Evolutionary conservation across 75 land plant genomes (phyloP).

Genomic region (Ceratopteris richardii): DNA sequence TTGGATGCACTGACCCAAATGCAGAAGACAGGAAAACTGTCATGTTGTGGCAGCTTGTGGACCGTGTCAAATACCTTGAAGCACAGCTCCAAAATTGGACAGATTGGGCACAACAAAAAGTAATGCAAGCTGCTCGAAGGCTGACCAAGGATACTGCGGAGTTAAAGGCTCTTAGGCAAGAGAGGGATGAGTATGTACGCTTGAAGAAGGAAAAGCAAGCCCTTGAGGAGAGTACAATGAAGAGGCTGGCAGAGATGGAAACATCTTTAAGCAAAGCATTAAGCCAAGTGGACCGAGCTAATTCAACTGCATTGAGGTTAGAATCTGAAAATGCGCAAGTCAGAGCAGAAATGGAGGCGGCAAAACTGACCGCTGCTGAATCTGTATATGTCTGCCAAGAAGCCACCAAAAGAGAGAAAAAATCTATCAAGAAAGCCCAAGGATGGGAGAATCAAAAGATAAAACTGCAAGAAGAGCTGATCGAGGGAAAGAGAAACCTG

Average conservation of each 20-base stretch:
- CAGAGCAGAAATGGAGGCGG: constrained; percentile 68
- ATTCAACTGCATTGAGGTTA: constrained; percentile 47
- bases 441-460: constrained; percentile 77
- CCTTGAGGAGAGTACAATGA: constrained; percentile 75
- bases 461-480: constrained; percentile 62
- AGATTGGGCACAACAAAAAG: constrained; percentile 92
- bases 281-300: constrained; percentile 75
- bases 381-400: constrained; percentile 66
- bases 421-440: constrained; percentile 48
- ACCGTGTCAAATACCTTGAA: constrained; percentile 51
- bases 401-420: constrained; percentile 58
- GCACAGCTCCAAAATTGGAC: constrained; percentile 74
- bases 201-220: constrained; percentile 65
- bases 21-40: constrained; percentile 56
- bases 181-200: constrained; percentile 62
- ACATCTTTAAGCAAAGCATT: constrained; percentile 66
- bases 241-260: constrained; percentile 85
- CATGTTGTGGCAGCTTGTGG: constrained; percentile 41
- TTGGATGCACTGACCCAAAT: constrained; percentile 14
- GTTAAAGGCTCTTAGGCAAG: constrained; percentile 74
- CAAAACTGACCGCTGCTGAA: constrained; percentile 65
- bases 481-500: constrained; percentile 45
- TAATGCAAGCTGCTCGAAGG: constrained; percentile 89
- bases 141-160: constrained; percentile 76
- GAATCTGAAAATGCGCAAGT: constrained; percentile 63